Evolutionary conservation across 1,139 yeast species (phyloP), one percentile per base, ranked within the genome.

Genomic region (Saccharomyces hybrid): DNA sequence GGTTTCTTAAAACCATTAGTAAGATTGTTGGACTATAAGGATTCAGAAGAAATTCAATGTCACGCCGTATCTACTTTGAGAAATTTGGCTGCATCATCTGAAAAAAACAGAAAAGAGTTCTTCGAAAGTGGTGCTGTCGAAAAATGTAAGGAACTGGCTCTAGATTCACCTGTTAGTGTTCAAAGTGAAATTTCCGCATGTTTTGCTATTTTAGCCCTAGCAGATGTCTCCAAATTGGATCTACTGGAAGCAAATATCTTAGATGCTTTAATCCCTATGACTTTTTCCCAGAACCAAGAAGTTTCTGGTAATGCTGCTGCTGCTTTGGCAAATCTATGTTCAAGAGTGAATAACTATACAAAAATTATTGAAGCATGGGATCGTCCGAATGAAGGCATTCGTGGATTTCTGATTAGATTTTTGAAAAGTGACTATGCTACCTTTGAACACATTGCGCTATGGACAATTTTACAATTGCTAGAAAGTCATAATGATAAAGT

Each of bases 281-380:
- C 99, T 2, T 84, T 83, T 63, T 86, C 95, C 50, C 81, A 81
- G 58, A 90, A 91, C 68, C 88, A 93, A 58, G 99, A 93, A 73
- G 98, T 93, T 16, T 95, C 97, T 72, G 99, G 99, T 54, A 93
- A 95, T 71, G 88, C 97, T 3, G 99, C 98, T 23, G 99, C 99
- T 31, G 99, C 99, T 1, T 79, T 93, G 62, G 99, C 99, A 23
- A 93, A 93, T 69, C 76, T 93, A 63, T 90, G 97, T 62, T 89
- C 97, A 8, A 83, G 97, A 72, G 90, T 93, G 41, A 68, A 67
- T 52, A 81, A 81, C 63, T 93, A 91, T 71, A 81, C 83, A 59
- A 86, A 86, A 60, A 88, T 95, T 59, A 79, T 90, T 57, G 79
- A 81, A 58, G 81, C 84, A 62, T 93, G 98, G 96, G 75, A 80